Percentiles rank a stretch among this genome's conserved stretches.
Conservation (phyloP, 352 stramenopile species). For the Phytophthora hybrid region DNA sequence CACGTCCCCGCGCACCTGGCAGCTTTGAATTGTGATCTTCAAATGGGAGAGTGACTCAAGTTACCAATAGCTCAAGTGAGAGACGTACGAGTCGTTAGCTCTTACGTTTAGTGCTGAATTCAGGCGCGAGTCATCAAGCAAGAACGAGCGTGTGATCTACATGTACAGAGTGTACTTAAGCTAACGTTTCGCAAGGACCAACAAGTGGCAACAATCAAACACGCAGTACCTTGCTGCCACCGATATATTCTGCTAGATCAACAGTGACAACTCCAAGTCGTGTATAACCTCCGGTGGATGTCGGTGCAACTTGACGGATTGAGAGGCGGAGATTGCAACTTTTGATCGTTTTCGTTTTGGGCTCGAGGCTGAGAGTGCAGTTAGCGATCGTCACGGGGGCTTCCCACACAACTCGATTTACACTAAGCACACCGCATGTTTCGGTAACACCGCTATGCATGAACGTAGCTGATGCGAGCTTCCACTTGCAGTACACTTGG, state of each 20-base stretch:
- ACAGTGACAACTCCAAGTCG: conserved; percentile 41
- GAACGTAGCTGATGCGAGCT: conserved; percentile 23
- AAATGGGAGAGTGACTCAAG: neutral
- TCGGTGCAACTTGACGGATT: conserved; percentile 37
- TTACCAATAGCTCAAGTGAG: neutral
- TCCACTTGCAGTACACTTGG: conserved; percentile 53
- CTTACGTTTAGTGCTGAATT: conserved; percentile 51
- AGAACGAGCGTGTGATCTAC: conserved; percentile 31
- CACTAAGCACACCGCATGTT: conserved; percentile 28
- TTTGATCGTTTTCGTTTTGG: conserved; percentile 36
- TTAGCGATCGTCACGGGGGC: conserved; percentile 26
- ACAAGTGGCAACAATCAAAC: neutral
- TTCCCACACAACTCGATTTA: conserved; percentile 43
- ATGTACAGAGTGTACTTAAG: neutral
- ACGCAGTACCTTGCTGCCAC: conserved; percentile 21
- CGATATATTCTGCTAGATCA: conserved; percentile 48
- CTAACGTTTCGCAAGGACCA: neutral
- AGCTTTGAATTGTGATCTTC: conserved; percentile 40
- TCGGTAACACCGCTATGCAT: conserved; percentile 22
- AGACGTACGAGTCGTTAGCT: neutral
- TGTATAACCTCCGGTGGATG: conserved; percentile 23
- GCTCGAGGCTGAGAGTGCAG: conserved; percentile 38
- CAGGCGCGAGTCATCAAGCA: conserved; percentile 47
- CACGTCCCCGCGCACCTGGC: conserved; percentile 47
- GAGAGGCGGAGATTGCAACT: conserved; percentile 40